Base-by-base conservation (phyloP, 2,329 filamentous ascomycete genomes). In the Claviceps sp. region DNA sequence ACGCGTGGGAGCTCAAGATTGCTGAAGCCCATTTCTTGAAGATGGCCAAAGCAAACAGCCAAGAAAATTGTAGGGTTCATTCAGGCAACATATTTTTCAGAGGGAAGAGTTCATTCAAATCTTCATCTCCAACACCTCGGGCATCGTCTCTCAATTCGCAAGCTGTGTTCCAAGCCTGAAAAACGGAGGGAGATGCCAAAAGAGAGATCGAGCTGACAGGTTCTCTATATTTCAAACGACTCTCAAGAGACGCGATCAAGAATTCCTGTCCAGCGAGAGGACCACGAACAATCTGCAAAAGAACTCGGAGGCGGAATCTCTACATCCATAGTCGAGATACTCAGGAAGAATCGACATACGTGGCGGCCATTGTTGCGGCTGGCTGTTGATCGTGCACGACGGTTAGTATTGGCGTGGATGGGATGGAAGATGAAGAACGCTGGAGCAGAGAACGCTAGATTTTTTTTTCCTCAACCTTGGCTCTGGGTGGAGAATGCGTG, bases 111-210 rank as follows among this genome's bases (percentile, higher is more conserved):
- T 41, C 34, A 8, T 55, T 54, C 56, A 56, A 46, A 61, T 73
- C 76, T 89, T 88, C 83, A 84, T 70, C 83, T 78, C 83, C 86
- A 90, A 90, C 73, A 84, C 84, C 86, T 82, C 76, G 70, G 67
- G 68, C 72, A 68, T 70, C 74, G 67, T 80, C 78, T 83, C 79
- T 80, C 74, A 68, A 65, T 65, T 65, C 62, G 62, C 74, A 77
- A 70, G 67, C 69, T 38, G 56, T 69, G 48, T 70, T 66, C 59
- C 64, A 72, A 65, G 69, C 70, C 65, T 74, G 65, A 59, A 65
- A 64, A 60, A 68, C 67, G 66, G 72, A 83, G 79, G 79, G 79
- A 78, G 77, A 72, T 65, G 71, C 64, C 62, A 68, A 69, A 69
- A 77, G 85, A 88, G 76, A 73, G 70, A 86, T 89, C 85, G 85